Evolutionary conservation across 1,284 basidiomycete species (phyloP), one percentile per base, ranked within the genome.

Genomic region (Cryptococcus depauperatus): DNA sequence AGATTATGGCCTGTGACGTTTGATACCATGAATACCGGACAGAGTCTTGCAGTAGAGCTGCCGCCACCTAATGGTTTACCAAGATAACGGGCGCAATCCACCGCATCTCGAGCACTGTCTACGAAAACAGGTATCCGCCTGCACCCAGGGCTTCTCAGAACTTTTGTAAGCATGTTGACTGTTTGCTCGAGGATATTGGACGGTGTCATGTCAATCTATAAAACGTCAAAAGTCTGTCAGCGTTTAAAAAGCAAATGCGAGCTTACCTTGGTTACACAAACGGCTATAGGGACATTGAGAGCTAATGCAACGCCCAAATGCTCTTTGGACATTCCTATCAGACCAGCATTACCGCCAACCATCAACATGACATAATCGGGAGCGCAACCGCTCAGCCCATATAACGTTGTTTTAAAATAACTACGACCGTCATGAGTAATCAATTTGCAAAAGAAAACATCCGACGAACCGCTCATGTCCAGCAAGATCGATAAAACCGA

Each of bases 251-350:
- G 18, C 13, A 14, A 27, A 13, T 16, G 8, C 25, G 22, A 14
- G 48, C 64, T 47, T 47, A 85, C 87, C 77, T 97, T 97, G 13
- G 92, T 96, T 42, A 97, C 84, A 66, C 89, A 90, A 23, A 95
- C 85, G 4, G 91, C 81, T 28, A 99, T 84, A 1, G 93, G 93
- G 1, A 98, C 86, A 57, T 84, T 88, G 38, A 99, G 74, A 1
- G 93, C 93, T 0, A 99, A 75, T 0, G 93, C 84, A 46, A 98
- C 92, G 1, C 93, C 90, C 11, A 97, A 75, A 69, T 97, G 93
- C 66, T 93, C 73, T 68, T 97, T 96, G 23, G 87, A 91, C 93
- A 97, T 97, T 37, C 95, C 95, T 48, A 97, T 95, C 40, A 98
- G 69, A 1, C 78, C 79, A 1, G 95, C 93, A 66, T 99, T 99